Percentiles rank a stretch among this genome's conserved stretches.
Evolutionary conservation across 495 filamentous ascomycete species (phyloP).

Genomic region (Penicillium antarcticum): DNA sequence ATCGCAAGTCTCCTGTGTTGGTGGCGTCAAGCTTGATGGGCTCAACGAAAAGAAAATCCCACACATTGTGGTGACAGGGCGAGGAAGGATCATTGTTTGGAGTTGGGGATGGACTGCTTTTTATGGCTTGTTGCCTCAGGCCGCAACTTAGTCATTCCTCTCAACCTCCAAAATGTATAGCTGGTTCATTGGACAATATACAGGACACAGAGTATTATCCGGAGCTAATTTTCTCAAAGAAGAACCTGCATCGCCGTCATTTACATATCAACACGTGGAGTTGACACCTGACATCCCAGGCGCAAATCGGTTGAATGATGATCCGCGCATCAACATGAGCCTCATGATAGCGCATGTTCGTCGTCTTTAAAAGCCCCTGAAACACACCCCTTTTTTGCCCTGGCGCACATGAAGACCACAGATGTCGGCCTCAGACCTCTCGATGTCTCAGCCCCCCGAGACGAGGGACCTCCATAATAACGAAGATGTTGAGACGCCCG

Average conservation of each 20-base stretch:
- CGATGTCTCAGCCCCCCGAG: slow-evolving; percentile 23
- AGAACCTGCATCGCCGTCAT: too few species aligned
- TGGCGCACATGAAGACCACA: slow-evolving; percentile 30
- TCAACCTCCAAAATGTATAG: too few species aligned
- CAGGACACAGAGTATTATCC: not conserved
- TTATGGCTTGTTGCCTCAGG: slow-evolving; percentile 16
- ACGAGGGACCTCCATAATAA: slow-evolving; percentile 23
- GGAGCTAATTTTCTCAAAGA: too few species aligned
- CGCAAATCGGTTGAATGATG: slow-evolving; percentile 20
- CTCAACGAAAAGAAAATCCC: slow-evolving; percentile 61
- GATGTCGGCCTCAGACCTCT: slow-evolving; percentile 38
- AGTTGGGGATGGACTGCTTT: slow-evolving; percentile 3
- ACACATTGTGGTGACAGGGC: slow-evolving; percentile 48
- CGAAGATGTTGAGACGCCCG: slow-evolving; percentile 9
- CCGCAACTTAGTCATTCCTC: slow-evolving; percentile 13
- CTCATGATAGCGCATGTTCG: slow-evolving; percentile 12
- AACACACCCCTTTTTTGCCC: slow-evolving; percentile 56
- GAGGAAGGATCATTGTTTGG: slow-evolving; percentile 1
- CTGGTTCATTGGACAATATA: too few species aligned
- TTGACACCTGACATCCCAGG: too few species aligned
- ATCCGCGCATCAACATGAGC: slow-evolving; percentile 28
- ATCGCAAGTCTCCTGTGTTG: slow-evolving; percentile 38
- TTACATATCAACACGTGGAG: too few species aligned
- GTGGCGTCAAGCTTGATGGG: slow-evolving; percentile 23
- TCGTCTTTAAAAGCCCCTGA: slow-evolving; percentile 7